These are phyloP conservation scores for Blepharisma japonicum DNA, from an alignment of 73 alveolate genomes.

Conservation along the genomic window DNA sequence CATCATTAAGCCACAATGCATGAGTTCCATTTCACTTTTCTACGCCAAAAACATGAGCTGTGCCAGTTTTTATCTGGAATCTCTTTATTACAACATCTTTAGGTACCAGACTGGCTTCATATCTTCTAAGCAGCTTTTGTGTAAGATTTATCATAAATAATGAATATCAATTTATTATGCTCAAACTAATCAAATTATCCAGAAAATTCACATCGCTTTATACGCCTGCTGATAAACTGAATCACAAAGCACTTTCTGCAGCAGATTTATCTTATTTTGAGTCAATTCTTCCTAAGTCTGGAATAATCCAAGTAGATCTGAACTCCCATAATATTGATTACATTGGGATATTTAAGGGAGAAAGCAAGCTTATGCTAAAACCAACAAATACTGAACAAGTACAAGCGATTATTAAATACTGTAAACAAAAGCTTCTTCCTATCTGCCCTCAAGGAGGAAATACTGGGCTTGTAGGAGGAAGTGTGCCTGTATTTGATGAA, in stretches of 20 bases:
- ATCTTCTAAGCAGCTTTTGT: no score
- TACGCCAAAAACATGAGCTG: not conserved
- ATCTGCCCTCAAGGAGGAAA: slow-evolving; percentile 89
- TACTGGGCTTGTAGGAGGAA: slow-evolving; percentile 48
- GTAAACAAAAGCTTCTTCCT: slow-evolving; percentile 60
- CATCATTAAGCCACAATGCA: not conserved
- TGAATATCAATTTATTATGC: no score
- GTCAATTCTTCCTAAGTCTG: not conserved
- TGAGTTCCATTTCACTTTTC: not conserved
- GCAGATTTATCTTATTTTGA: not conserved
- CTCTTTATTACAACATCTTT: not conserved
- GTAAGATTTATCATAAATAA: no score
- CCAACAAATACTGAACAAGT: slow-evolving; percentile 67
- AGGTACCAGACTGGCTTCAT: no score
- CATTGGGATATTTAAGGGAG: slow-evolving; percentile 33
- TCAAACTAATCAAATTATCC: no score
- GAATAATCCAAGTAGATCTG: not conserved
- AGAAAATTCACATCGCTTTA: no score
- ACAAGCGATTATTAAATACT: slow-evolving; percentile 47
- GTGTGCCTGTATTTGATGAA: slow-evolving; percentile 60
- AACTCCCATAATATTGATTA: not conserved
- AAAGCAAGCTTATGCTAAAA: slow-evolving; percentile 47
- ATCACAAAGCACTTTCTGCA: no score
- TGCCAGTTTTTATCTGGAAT: not conserved
- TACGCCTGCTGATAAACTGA: no score